Percentiles rank a stretch among this genome's conserved stretches.
Evolutionary conservation across 345 rosid species (phyloP).

Genomic region (Reutealis trisperma): DNA sequence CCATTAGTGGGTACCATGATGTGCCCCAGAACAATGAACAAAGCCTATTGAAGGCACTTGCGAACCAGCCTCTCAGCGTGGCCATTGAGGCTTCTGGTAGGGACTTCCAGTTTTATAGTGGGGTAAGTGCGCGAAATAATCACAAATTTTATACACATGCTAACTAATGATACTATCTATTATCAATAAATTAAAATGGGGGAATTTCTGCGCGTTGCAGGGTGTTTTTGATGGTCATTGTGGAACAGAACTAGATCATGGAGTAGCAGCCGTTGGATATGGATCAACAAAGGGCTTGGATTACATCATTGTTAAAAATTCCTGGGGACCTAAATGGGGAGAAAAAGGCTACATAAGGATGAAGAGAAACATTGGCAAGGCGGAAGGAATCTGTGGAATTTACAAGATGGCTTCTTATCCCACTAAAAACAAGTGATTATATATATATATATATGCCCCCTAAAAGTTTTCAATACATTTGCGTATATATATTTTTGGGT

Average conservation of each 20-base stretch:
- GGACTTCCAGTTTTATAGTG: constrained; percentile 37
- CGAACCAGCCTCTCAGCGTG: constrained; percentile 34
- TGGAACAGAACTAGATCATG: constrained; percentile 30
- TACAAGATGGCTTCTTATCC: constrained; percentile 40
- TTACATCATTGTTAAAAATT: constrained; percentile 31
- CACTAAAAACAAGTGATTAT: constrained; percentile 25
- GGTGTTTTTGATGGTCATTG: constrained; percentile 38
- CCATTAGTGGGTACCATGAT: constrained; percentile 32
- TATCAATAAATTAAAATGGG: neutral
- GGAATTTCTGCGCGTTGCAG: neutral
- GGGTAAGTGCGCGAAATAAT: constrained; percentile 15
- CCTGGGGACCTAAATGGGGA: constrained; percentile 40
- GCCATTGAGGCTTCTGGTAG: constrained; percentile 39
- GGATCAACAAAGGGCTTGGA: constrained; percentile 29
- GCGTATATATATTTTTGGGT: neutral
- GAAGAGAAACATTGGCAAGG: constrained; percentile 34
- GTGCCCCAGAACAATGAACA: constrained; percentile 35
- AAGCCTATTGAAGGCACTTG: constrained; percentile 32
- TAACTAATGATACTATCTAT: neutral
- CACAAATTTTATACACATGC: too few species aligned
- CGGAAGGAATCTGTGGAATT: constrained; percentile 30
- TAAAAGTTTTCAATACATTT: too few species aligned
- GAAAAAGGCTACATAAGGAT: constrained; percentile 31
- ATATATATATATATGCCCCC: too few species aligned
- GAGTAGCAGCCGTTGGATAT: constrained; percentile 38